Base-by-base conservation (phyloP, 768 basidiomycete genomes). In the Lentinula aciculospora region DNA sequence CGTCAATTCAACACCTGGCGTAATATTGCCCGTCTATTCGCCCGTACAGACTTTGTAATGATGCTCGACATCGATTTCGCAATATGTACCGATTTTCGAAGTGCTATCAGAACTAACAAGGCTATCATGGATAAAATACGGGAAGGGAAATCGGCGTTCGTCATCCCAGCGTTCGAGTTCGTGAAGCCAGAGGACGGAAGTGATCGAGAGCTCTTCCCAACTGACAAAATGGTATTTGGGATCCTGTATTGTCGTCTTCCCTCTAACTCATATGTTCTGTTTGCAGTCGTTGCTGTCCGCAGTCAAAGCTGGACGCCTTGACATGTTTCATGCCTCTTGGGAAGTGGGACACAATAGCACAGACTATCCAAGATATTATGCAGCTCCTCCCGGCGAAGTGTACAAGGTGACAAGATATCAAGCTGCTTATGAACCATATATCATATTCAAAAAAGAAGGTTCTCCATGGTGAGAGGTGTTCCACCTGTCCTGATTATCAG, bases 31-130 rank as follows among this genome's bases (percentile, higher is more conserved):
- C 83, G 93, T 40, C 74, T 92, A 51, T 91, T 92, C 64, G 86
- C 92, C 3, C 81, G 90, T 13, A 93, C 93, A 7, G 82, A 88
- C 61, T 91, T 83, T 63, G 81, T 94, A 58, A 89, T 94, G 85
- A 89, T 94, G 86, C 83, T 94, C 53, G 94, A 95, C 67, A 86
- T 94, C 60, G 92, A 94, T 68, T 94, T 95, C 68, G 86, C 81
- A 31, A 70, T 89, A 10, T 92, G 92, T 68, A 93, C 93, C 47
- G 84, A 91, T 72, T 90, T 92, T 69, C 79, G 88, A 58, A 67
- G 71, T 28, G 75, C 81, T 8, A 72, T 92, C 60, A 78, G 76
- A 53, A 71, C 71, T 10, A 76, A 75, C 62, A 64, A 69, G 50
- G 68, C 61, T n/a, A 66, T 71, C 19, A 73, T 78, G 65, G 67